phyloP scores from a whole-genome alignment of 1,284 basidiomycete species.

The Malassezia sp. region DNA sequence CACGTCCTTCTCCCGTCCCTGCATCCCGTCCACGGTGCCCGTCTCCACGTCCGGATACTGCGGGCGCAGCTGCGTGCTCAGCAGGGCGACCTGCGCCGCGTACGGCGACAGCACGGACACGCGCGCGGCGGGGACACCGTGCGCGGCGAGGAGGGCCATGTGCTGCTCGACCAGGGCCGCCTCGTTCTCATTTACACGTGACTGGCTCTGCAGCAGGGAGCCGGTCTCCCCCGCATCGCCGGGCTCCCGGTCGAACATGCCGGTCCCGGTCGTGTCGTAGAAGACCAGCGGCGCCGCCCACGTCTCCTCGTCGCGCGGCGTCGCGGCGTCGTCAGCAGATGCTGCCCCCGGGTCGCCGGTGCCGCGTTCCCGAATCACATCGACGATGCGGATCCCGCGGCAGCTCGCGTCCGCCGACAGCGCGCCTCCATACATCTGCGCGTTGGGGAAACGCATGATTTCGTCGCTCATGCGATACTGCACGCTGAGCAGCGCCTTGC shows the following conservation, averaged over 20 bases:
- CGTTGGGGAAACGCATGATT: conserved; percentile 78
- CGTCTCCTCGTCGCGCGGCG: conserved; percentile 57
- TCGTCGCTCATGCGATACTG: conserved; percentile 64
- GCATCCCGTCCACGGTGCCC: conserved; percentile 42
- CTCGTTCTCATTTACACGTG: conserved; percentile 75
- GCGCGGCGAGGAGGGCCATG: conserved; percentile 63
- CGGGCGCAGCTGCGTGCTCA: conserved; percentile 58
- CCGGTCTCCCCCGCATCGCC: conserved; percentile 10
- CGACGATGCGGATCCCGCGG: conserved; percentile 59
- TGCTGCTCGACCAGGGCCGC: conserved; percentile 69
- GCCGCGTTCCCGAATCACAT: conserved; percentile 54
- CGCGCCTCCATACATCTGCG: conserved; percentile 64
- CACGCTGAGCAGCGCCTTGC: conserved; percentile 69
- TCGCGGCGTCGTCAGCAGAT: background rate
- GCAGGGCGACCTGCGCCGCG: conserved; percentile 39
- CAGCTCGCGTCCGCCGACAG: conserved; percentile 65
- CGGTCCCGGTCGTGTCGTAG: conserved; percentile 58
- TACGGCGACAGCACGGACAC: conserved; percentile 86
- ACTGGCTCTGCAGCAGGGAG: conserved; percentile 8
- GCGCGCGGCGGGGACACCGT: conserved; percentile 61
- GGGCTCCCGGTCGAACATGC: conserved; percentile 23
- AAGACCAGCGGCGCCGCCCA: conserved; percentile 67
- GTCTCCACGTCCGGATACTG: conserved; percentile 24
- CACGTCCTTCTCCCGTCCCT: conserved; percentile 42
- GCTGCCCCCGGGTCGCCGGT: background rate